These are phyloP conservation scores for Monosporascus sp. DNA, from an alignment of 2,329 filamentous ascomycete species.

Conservation along the genomic window DNA sequence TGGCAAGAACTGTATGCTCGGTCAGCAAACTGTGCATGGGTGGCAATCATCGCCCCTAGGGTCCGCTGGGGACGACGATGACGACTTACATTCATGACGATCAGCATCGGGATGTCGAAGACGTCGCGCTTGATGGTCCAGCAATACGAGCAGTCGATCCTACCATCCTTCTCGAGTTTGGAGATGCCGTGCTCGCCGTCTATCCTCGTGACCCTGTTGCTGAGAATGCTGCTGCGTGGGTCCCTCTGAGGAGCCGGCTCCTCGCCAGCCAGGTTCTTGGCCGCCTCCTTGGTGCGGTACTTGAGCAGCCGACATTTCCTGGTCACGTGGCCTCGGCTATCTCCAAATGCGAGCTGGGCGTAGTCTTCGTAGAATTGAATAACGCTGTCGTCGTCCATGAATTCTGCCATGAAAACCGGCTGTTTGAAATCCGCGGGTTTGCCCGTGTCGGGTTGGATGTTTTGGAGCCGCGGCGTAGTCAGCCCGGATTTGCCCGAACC, in stretches of 20 bases:
- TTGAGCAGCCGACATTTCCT: constrained; percentile 82
- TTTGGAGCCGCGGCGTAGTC: constrained; percentile 47
- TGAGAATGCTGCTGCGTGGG: constrained; percentile 44
- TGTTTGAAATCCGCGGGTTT: constrained; percentile 49
- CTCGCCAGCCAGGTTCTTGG: constrained; percentile 31
- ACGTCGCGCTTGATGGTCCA: constrained; percentile 97
- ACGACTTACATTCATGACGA: constrained; percentile 86
- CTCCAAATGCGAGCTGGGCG: constrained; percentile 84
- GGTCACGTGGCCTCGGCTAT: constrained; percentile 79
- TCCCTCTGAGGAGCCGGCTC: constrained; percentile 42
- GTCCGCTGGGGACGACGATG: not conserved
- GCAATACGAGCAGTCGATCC: constrained; percentile 91
- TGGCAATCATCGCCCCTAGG: too few relatives aligned
- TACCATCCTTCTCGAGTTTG: constrained; percentile 77
- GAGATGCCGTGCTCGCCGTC: constrained; percentile 75
- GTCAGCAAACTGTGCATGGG: too few relatives aligned
- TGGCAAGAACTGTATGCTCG: constrained; percentile 45
- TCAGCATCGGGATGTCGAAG: constrained; percentile 97
- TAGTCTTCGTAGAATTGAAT: constrained; percentile 97
- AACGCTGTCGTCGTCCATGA: constrained; percentile 89
- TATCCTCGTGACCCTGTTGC: constrained; percentile 55
- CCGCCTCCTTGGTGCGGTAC: constrained; percentile 70
- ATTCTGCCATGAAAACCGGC: constrained; percentile 84
- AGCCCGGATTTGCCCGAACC: constrained; percentile 37
- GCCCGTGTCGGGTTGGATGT: constrained; percentile 34